A percentile compares a stretch with the other conserved stretches of the same genome.
Conservation (phyloP, 2,329 filamentous ascomycete genomes). For the Cladosporium sp. region DNA sequence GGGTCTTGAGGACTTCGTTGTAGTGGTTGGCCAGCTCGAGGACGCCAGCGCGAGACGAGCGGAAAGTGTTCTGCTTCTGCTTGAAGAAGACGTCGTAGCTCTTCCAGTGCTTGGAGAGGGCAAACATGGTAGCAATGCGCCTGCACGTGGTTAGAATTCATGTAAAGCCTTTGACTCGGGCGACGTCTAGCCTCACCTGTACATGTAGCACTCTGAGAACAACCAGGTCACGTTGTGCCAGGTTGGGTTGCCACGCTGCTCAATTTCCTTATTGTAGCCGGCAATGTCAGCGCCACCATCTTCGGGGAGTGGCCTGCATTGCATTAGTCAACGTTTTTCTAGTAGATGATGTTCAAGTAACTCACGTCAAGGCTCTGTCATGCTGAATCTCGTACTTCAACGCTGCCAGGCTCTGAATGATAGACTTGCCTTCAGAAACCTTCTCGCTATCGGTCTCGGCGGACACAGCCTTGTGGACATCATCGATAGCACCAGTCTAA, state of each 20-base stretch:
- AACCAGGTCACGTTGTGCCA: conserved; percentile 90
- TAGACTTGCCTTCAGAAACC: conserved; percentile 75
- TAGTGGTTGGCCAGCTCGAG: conserved; percentile 78
- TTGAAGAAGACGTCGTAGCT: conserved; percentile 82
- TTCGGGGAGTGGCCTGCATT: conserved; percentile 63
- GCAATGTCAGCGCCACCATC: conserved; percentile 73
- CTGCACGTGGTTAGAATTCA: conserved; percentile 42
- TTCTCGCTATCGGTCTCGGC: conserved; percentile 59
- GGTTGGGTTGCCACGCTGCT: conserved; percentile 64
- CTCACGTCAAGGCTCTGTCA: conserved; percentile 71
- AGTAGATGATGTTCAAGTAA: conserved; percentile 5
- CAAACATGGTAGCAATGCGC: conserved; percentile 76
- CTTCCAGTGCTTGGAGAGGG: conserved; percentile 76
- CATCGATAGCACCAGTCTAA: conserved; percentile 88
- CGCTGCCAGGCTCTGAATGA: conserved; percentile 71
- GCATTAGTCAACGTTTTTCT: conserved; percentile 2
- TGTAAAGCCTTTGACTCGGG: not conserved
- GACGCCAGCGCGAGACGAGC: conserved; percentile 81
- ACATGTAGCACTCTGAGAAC: conserved; percentile 91
- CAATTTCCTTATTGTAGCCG: conserved; percentile 81
- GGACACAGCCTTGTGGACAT: conserved; percentile 73
- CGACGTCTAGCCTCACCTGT: conserved; percentile 52
- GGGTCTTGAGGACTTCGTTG: conserved; percentile 65
- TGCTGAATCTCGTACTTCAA: conserved; percentile 97
- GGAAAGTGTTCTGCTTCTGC: conserved; percentile 89